Conservation (phyloP, 75 land plant species). For the Pinus taeda region DNA sequence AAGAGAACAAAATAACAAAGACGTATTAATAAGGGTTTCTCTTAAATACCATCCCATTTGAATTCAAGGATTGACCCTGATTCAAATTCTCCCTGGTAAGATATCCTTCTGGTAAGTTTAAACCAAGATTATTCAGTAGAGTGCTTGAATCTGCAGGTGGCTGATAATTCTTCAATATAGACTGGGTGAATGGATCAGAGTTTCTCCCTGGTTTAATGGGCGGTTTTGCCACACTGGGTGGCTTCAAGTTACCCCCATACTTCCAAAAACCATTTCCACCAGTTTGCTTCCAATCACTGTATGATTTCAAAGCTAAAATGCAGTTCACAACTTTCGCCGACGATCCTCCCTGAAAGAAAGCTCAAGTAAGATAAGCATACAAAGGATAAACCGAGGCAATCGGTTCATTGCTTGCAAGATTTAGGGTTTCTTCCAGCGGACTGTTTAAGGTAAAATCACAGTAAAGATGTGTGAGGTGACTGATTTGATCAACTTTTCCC, state of each 20-base stretch:
- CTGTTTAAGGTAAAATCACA: too few species aligned
- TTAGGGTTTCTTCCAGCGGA: too few species aligned
- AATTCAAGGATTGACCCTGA: slow-evolving; percentile 5
- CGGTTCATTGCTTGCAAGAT: too few species aligned
- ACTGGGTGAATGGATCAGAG: slow-evolving; percentile 45
- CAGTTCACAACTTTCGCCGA: slow-evolving; percentile 66
- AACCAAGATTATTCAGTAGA: background rate
- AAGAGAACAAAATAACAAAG: background rate
- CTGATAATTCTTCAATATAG: slow-evolving; percentile 2
- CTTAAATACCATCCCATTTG: slow-evolving; percentile 4
- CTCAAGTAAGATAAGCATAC: background rate
- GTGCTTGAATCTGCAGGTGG: slow-evolving; percentile 4
- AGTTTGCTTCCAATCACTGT: slow-evolving; percentile 66
- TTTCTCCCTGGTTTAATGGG: slow-evolving; percentile 31
- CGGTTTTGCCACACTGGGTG: slow-evolving; percentile 35
- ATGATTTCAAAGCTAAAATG: slow-evolving; percentile 58
- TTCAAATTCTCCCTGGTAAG: background rate
- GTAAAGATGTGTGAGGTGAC: too few species aligned
- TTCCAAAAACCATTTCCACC: slow-evolving; percentile 66
- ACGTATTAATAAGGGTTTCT: background rate
- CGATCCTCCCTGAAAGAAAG: slow-evolving; percentile 43
- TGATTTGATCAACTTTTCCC: too few species aligned
- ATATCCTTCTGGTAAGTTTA: slow-evolving; percentile 2
- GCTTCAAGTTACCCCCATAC: slow-evolving; percentile 14
- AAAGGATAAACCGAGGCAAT: background rate